phyloP scores from a whole-genome alignment of 768 basidiomycete species.

The Boletus insuetus region DNA sequence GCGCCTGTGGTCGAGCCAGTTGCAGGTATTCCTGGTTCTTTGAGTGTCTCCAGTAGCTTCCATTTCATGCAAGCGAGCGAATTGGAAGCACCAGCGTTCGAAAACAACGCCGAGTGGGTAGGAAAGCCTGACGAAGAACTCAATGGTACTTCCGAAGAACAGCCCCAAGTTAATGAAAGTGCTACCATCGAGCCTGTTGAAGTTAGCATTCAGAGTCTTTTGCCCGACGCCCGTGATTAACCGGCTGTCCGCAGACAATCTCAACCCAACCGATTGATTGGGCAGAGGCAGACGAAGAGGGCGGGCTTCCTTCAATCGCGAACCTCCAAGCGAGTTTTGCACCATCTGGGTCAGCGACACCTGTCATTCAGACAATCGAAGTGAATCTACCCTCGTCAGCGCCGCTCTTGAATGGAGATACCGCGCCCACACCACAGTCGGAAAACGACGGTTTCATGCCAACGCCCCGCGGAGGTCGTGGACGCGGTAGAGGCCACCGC shows the following conservation, averaged over 20 bases:
- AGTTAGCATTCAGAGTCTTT: slow-evolving; percentile 28
- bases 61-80: slow-evolving; percentile 84
- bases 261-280: slow-evolving; percentile 60
- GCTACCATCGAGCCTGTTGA: slow-evolving; percentile 20
- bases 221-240: background rate
- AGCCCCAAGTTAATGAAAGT: slow-evolving; percentile 9
- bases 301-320: slow-evolving; percentile 73
- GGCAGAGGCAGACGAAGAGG: slow-evolving; percentile 76
- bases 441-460: slow-evolving; percentile 68
- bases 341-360: slow-evolving; percentile 69
- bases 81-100: slow-evolving; percentile 54
- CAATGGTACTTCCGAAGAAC: slow-evolving; percentile 16
- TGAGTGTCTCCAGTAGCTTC: slow-evolving; percentile 54
- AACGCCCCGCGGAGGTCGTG: slow-evolving; percentile 44
- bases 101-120: slow-evolving; percentile 55
- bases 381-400: slow-evolving; percentile 25
- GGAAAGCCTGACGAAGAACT: slow-evolving; percentile 43
- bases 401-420: slow-evolving; percentile 20
- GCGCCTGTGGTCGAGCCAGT: slow-evolving; percentile 30
- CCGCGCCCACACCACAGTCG: slow-evolving; percentile 16
- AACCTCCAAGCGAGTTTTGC: slow-evolving; percentile 76
- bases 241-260: slow-evolving; percentile 7
- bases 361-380: slow-evolving; percentile 40
- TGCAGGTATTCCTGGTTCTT: slow-evolving; percentile 39
- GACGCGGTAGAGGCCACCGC: slow-evolving; percentile 42